These are phyloP conservation scores for Ochetophila trinervis DNA, from an alignment of 306 rosid species.

Conservation along the genomic window DNA sequence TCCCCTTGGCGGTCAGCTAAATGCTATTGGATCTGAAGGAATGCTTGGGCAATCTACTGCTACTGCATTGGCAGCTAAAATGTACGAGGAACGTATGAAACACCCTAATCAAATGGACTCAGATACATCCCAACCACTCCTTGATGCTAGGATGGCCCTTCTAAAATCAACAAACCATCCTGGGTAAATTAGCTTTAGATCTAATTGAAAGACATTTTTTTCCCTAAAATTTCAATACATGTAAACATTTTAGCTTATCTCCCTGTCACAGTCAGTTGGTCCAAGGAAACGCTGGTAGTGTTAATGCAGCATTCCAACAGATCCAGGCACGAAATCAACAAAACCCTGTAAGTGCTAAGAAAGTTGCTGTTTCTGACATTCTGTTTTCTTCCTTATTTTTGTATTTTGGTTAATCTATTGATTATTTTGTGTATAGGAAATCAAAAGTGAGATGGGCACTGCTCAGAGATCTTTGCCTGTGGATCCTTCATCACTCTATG, in stretches of 20 bases:
- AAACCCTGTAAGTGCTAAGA: slow-evolving; percentile 45
- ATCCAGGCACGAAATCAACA: slow-evolving; percentile 78
- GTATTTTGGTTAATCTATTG: slow-evolving; percentile 12
- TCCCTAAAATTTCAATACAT: slow-evolving; percentile 7
- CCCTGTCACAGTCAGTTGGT: slow-evolving; percentile 67
- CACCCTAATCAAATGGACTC: slow-evolving; percentile 69
- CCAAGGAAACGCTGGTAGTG: slow-evolving; percentile 77
- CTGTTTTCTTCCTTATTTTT: slow-evolving; percentile 9
- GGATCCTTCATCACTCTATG: slow-evolving; percentile 83
- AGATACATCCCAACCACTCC: slow-evolving; percentile 86
- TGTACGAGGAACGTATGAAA: slow-evolving; percentile 88
- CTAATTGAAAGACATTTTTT: slow-evolving; percentile 20
- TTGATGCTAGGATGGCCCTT: slow-evolving; percentile 86
- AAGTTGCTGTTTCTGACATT: not conserved
- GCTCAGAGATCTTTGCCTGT: slow-evolving; percentile 76
- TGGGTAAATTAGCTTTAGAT: slow-evolving; percentile 46
- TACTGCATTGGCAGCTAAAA: slow-evolving; percentile 82
- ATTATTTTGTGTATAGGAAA: slow-evolving; percentile 42
- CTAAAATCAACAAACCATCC: slow-evolving; percentile 71
- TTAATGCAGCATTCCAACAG: slow-evolving; percentile 84
- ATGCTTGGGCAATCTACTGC: slow-evolving; percentile 82
- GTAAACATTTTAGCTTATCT: slow-evolving; percentile 25
- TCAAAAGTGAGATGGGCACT: slow-evolving; percentile 67
- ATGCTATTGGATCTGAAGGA: slow-evolving; percentile 68
- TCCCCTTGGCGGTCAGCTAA: slow-evolving; percentile 61